Evolutionary conservation across 208 protist genomes (phyloP).

Genomic region (Trypanosoma congolense): DNA sequence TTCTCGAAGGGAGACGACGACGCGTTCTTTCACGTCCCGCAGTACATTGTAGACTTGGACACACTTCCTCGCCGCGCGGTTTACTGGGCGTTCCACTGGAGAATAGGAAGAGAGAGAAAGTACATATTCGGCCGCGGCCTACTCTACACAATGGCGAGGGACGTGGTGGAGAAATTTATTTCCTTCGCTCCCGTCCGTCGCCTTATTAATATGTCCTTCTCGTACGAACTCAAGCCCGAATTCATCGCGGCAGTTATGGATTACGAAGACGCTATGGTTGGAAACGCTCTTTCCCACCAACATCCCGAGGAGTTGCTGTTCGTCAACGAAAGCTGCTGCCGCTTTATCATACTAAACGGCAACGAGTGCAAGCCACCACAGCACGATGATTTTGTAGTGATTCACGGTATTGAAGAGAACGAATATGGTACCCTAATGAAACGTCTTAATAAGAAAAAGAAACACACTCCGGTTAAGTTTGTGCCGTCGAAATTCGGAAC

Average conservation of each 20-base stretch:
- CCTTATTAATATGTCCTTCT: conserved; percentile 2
- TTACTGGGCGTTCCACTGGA: conserved; percentile 17
- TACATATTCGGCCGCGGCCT: conserved; percentile 18
- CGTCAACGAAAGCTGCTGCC: conserved; percentile 6
- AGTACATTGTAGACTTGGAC: conserved; percentile 34
- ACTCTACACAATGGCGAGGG: background rate
- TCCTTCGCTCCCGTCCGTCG: background rate
- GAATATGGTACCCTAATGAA: background rate
- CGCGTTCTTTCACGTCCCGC: conserved; percentile 36
- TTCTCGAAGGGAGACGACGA: conserved; percentile 54
- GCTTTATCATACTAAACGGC: conserved; percentile 7
- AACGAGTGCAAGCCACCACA: conserved; percentile 1
- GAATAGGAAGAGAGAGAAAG: background rate
- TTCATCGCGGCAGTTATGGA: background rate
- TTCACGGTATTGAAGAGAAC: conserved; percentile 1
- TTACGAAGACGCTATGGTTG: conserved; percentile 7
- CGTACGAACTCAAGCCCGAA: background rate
- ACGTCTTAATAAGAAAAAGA: background rate
- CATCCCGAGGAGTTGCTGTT: background rate
- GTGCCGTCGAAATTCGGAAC: background rate
- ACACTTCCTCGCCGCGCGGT: conserved; percentile 9
- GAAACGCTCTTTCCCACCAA: background rate
- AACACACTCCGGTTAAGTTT: conserved; percentile 1
- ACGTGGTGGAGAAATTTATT: conserved; percentile 1
- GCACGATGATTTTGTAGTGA: conserved; percentile 2